Conservation (phyloP, 1,284 basidiomycete species). For the Agaricales sp. region DNA sequence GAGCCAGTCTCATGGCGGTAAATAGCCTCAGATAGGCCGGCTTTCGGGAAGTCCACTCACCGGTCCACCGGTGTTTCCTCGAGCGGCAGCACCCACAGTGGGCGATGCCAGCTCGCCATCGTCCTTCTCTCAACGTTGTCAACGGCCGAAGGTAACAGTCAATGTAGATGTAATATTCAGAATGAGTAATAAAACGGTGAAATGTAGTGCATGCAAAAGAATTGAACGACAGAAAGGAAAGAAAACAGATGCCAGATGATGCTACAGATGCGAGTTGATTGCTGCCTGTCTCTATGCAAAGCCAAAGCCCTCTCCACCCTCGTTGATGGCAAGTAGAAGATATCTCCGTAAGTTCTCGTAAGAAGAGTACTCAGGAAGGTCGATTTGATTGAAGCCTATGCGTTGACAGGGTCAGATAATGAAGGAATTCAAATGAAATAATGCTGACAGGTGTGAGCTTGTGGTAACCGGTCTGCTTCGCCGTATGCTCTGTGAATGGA, state of each 20-base stretch:
- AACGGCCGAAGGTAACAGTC: too few relatives aligned
- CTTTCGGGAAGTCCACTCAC: too few relatives aligned
- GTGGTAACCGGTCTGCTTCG: conserved; percentile 76
- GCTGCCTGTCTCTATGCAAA: too few relatives aligned
- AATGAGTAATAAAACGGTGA: conserved; percentile 3
- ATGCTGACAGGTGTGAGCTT: conserved; percentile 80
- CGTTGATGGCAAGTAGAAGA: conserved; percentile 82
- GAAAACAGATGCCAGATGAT: neutral
- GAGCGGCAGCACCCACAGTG: too few relatives aligned
- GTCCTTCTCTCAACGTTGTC: too few relatives aligned
- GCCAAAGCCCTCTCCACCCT: conserved; percentile 88
- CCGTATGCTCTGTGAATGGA: conserved; percentile 92
- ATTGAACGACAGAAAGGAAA: neutral
- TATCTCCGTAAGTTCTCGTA: conserved; percentile 92
- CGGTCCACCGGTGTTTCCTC: too few relatives aligned
- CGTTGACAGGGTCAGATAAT: conserved; percentile 9
- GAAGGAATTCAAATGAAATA: conserved; percentile 3
- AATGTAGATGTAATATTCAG: conserved; percentile 23
- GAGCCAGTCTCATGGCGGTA: too few relatives aligned
- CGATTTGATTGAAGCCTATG: conserved; percentile 77
- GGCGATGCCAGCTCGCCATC: too few relatives aligned
- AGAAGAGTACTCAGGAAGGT: conserved; percentile 83
- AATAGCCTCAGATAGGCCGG: too few relatives aligned
- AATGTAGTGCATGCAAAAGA: neutral
- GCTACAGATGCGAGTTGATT: neutral